Evolutionary conservation across 1,139 yeast species (phyloP).

Genomic region (Pneumocystis carinii): DNA sequence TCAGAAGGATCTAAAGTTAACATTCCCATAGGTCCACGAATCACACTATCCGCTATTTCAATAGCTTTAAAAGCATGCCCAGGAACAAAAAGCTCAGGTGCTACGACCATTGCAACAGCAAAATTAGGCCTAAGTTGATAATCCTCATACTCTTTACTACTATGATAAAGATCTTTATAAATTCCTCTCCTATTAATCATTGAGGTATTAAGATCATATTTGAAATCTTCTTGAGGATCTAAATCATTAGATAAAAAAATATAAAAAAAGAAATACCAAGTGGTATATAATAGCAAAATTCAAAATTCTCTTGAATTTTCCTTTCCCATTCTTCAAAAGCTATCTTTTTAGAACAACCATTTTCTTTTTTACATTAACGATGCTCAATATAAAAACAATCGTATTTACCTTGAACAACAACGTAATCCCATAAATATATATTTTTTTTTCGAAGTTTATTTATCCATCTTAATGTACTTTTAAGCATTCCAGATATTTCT

Average conservation of each 20-base stretch:
- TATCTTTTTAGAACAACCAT: constrained; percentile 43
- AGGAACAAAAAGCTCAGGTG: constrained; percentile 73
- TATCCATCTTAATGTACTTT: constrained; percentile 71
- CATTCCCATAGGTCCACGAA: constrained; percentile 87
- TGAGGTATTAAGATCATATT: constrained; percentile 45
- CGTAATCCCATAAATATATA: constrained; percentile 34
- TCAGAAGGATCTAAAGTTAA: constrained; percentile 85
- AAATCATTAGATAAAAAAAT: constrained; percentile 5
- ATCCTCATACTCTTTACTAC: constrained; percentile 84
- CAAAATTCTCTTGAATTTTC: constrained; percentile 57
- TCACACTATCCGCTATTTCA: constrained; percentile 48
- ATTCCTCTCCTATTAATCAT: constrained; percentile 83
- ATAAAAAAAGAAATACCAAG: constrained; percentile 2
- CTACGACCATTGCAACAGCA: constrained; percentile 80
- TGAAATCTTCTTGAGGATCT: constrained; percentile 41
- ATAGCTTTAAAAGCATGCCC: constrained; percentile 50
- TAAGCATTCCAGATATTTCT: constrained; percentile 77
- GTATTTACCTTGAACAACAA: constrained; percentile 15
- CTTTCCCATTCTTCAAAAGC: constrained; percentile 53
- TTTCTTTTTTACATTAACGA: constrained; percentile 25
- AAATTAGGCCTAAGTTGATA: constrained; percentile 87
- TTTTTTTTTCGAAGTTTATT: constrained; percentile 41
- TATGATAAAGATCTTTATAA: constrained; percentile 67
- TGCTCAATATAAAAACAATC: background rate
- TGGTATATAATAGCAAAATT: constrained; percentile 65